Base-by-base conservation (phyloP, 352 stramenopile genomes). In the Globisporangium acanthophoron region DNA sequence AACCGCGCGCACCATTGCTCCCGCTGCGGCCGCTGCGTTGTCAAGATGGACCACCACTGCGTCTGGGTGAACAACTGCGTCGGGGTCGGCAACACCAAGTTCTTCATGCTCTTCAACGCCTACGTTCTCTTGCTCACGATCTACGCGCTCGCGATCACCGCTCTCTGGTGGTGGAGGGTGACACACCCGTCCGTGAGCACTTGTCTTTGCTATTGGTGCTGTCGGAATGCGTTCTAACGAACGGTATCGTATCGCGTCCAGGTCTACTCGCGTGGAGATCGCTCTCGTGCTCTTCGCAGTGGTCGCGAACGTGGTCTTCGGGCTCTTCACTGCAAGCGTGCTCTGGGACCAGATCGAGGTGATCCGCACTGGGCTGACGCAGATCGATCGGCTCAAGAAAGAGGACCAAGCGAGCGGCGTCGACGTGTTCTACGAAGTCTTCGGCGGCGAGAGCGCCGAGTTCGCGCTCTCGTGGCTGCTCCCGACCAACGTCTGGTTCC, bases 51-150 rank as follows among this genome's bases (percentile, higher is more conserved):
- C 69, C 97, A 99, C 90, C 96, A 99, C 71, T 98, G 97, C 73
- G 96, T 96, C 21, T 99, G 96, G 96, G 91, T 99, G 41, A 99
- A 99, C 81, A 99, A 99, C 84, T 99, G 96, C 71, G 96, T 99
- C 55, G 97, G 96, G 12, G 88, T 99, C 64, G 95, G 95, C 57
- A 99, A 99, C 81, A 96, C 99, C 90, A 99, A 99, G 79, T 94
- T 94, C 64, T 95, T 95, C 56, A 54, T 95, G 55, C 79, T 93
- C 51, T 95, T 93, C 55, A 91, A 93, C 64, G 90, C 91, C 62
- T 95, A 93, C 64, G 82, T 98, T 3, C 99, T 97, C 53, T 15
- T 98, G 13, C 76, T 97, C 20, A 99, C 96, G 54, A 50, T 76
- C 8, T 99, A 99, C 71, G 87, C 95, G 47, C 71, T 99, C 40